Base-by-base conservation (phyloP, 2,329 filamentous ascomycete species). In the Beauveria brongniartii region DNA sequence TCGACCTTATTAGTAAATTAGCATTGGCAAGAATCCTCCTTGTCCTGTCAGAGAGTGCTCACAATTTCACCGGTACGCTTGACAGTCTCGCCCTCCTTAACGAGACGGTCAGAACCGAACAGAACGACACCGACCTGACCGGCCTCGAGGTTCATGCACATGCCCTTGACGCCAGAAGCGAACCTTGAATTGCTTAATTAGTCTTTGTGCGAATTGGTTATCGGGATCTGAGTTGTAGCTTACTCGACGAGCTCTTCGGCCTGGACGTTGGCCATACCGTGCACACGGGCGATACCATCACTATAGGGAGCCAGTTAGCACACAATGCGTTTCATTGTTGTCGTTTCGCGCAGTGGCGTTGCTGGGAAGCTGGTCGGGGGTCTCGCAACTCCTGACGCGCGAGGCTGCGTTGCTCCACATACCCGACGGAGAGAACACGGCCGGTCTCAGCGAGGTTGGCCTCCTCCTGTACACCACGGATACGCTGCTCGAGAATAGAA, bases 111-210 rank as follows among this genome's bases (percentile, higher is more conserved):
- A 76, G 94, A 97, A 88, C 94, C 94, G 87, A 99, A 99, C 76
- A 99, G 87, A 87, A 99, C 94, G 75, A 99, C 92, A 96, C 94
- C 94, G 83, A 99, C 94, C 82, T 97, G 94, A 79, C 94, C 94
- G 80, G 94, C 94, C 84, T 99, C 94, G 82, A 99, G 88, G 90
- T 99, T 99, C 93, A 99, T 97, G 91, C 93, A 97, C 94, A 99
- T 99, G 80, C 94, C 94, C 89, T 97, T 97, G 81, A 97, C 94
- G 80, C 94, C 94, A 69, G 94, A 99, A 74, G 94, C 91, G 84
- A 99, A 99, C 85, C 92, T 97, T 69, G 28, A 53, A 63, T 28
- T 6, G 40, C n/a, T 59, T 70, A 67, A 14, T 61, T 55, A 61
- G 58, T 26, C 14, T 30, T 8, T 34, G 14, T 59, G 22, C 9